Evolutionary conservation across 192 early-diverging fungal species (phyloP).

Genomic region (Coemansia sp.): DNA sequence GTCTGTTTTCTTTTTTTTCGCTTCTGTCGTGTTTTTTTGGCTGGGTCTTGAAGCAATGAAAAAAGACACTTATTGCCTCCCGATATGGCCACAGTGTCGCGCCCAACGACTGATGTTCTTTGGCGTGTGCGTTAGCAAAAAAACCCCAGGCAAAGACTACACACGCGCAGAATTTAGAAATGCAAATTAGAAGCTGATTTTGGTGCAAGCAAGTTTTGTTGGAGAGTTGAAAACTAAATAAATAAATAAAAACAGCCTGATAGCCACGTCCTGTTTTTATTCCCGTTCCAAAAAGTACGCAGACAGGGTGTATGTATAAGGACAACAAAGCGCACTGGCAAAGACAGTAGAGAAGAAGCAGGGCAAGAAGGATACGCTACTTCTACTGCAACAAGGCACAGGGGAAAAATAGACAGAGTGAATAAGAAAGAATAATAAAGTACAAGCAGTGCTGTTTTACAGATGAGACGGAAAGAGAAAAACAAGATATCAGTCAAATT

Average conservation of each 20-base stretch:
- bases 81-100: too few relatives aligned
- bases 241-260: background rate
- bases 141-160: too few relatives aligned
- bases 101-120: too few relatives aligned
- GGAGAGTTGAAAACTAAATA: too few relatives aligned
- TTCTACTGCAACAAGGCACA: background rate
- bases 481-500: background rate
- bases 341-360: conserved; percentile 3
- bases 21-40: too few relatives aligned
- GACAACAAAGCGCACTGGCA: background rate
- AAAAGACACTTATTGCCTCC: too few relatives aligned
- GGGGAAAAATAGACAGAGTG: background rate
- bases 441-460: background rate
- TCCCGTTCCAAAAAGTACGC: background rate
- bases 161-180: too few relatives aligned
- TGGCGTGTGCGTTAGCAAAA: too few relatives aligned
- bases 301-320: background rate
- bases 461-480: background rate
- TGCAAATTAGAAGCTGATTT: too few relatives aligned
- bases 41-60: too few relatives aligned
- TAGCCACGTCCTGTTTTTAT: background rate
- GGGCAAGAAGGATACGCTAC: conserved; percentile 1
- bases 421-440: background rate
- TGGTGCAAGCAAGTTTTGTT: too few relatives aligned
- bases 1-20: background rate